Base-by-base conservation (phyloP, 345 rosid genomes). In the Triadica sebifera region DNA sequence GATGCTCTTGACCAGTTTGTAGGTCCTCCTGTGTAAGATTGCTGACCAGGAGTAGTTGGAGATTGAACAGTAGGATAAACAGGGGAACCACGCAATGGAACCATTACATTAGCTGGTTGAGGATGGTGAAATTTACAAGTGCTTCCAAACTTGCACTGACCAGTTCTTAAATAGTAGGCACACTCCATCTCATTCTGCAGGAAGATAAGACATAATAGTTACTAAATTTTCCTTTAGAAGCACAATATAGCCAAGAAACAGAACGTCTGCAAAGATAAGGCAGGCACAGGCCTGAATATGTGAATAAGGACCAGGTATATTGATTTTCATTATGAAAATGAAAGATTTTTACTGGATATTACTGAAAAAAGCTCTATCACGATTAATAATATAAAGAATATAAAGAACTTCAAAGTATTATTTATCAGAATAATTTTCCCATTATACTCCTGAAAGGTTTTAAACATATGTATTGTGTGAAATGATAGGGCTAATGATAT, bases 71-170 rank as follows among this genome's bases (percentile, higher is more conserved):
- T 75, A 69, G 91, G 86, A 85, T 93, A 91, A 65, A 84, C 88
- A 72, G 95, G 87, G 65, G 97, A 90, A 56, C 91, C 91, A 46
- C 84, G 88, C 72, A 88, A 62, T 17, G 94, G 80, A 71, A 93
- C 92, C 93, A 91, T 88, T 88, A 91, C 81, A 81, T 87, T 91
- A 71, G 87, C 79, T 84, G 95, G 93, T 81, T 89, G 99, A 81
- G 91, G 97, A 82, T 94, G 99, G 74, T 96, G 98, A 81, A 88
- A 96, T 82, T 93, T 96, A 85, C 99, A 96, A 69, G 98, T 93
- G 56, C 79, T 84, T 67, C 95, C 99, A 77, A 90, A 96, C 85
- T 93, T 96, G 89, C 99, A 96, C 53, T 90, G 96, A 67, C 98
- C 99, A 8, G 98, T 96, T 87, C 95, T 91, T 81, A 93, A 84